Percentiles rank a stretch among this genome's conserved stretches.
Evolutionary conservation across 2,329 filamentous ascomycete genomes (phyloP).

Genomic region (Samsoniella hepiali): DNA sequence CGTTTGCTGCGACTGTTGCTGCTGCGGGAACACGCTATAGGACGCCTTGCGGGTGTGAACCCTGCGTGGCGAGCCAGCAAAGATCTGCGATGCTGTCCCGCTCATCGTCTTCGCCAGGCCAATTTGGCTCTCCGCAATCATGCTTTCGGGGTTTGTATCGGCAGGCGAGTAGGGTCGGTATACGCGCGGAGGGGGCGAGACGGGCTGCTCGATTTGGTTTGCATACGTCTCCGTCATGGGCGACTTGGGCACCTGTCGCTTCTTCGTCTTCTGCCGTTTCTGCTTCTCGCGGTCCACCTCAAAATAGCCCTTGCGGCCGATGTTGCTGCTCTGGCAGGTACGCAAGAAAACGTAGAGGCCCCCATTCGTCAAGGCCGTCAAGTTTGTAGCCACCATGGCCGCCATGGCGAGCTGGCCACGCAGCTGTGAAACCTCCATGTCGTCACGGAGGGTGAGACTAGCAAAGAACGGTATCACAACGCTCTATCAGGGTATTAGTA

Average conservation of each 20-base stretch:
- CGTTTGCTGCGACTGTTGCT: constrained; percentile 1
- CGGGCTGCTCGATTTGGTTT: constrained; percentile 15
- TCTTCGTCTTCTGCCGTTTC: constrained; percentile 22
- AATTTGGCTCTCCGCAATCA: constrained; percentile 12
- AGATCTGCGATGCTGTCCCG: neutral
- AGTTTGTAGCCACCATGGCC: constrained; percentile 62
- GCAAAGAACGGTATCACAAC: constrained; percentile 64
- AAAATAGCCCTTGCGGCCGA: constrained; percentile 46
- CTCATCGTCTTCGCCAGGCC: constrained; percentile 7
- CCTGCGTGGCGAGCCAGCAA: neutral
- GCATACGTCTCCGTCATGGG: constrained; percentile 14
- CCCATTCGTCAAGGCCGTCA: constrained; percentile 63
- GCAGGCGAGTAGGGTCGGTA: neutral
- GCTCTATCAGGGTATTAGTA: constrained; percentile 42
- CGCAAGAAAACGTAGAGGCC: constrained; percentile 65
- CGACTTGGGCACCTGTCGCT: constrained; percentile 8
- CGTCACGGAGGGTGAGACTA: constrained; percentile 47
- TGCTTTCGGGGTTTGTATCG: neutral
- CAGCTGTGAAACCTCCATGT: constrained; percentile 34
- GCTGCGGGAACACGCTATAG: constrained; percentile 27
- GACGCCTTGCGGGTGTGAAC: constrained; percentile 22
- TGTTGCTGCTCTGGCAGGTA: constrained; percentile 57
- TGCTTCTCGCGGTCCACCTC: constrained; percentile 43
- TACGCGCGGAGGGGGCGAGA: constrained; percentile 1
- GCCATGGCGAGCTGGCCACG: constrained; percentile 56